Base-by-base conservation (phyloP, 768 basidiomycete genomes). In the Lactarius sanguifluus region DNA sequence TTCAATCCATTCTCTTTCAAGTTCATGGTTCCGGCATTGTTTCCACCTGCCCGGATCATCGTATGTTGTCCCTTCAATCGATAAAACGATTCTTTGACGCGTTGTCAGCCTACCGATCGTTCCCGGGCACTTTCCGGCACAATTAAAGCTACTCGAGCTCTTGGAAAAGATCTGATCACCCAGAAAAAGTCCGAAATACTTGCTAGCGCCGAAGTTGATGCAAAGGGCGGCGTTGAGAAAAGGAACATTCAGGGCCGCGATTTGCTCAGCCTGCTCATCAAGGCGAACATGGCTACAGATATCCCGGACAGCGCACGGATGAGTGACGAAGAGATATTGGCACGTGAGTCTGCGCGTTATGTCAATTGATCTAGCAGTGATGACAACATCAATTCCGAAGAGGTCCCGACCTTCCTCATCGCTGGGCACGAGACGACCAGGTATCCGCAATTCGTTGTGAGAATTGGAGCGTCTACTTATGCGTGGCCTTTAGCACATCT, bases 231-330 rank as follows among this genome's bases (percentile, higher is more conserved):
- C 50, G 76, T 78, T 12, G 73, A 79, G 76, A 75, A 77, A 65
- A 72, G 74, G n/a, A 71, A 59, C 13, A 59, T 77, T 12, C 70
- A 69, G 0, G 79, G 78, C 23, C 81, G 84, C 20, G 88, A 90
- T 75, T 72, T 91, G 3, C 76, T 90, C 4, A 85, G 84, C 0
- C 71, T 89, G 32, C 77, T 90, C 4, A 77, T 90, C 52, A 80
- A 80, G 65, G 88, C 88, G 4, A 91, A 90, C 72, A 82, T 86
- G 77, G 82, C 85, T 0, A 82, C 81, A 1, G 86, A 90, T 71
- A 69, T 87, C 5, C 81, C 83, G 0, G 81, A 82, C 7, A 77
- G 70, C 55, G 86, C 88, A 72, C 77, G 77, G 43, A 76, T 91
- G 76, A 81, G 81, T 0, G 89, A 91, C 63, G 80, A 80, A 34